phyloP scores from a whole-genome alignment of 2,329 filamentous ascomycete genomes.

The Fusarium redolens region DNA sequence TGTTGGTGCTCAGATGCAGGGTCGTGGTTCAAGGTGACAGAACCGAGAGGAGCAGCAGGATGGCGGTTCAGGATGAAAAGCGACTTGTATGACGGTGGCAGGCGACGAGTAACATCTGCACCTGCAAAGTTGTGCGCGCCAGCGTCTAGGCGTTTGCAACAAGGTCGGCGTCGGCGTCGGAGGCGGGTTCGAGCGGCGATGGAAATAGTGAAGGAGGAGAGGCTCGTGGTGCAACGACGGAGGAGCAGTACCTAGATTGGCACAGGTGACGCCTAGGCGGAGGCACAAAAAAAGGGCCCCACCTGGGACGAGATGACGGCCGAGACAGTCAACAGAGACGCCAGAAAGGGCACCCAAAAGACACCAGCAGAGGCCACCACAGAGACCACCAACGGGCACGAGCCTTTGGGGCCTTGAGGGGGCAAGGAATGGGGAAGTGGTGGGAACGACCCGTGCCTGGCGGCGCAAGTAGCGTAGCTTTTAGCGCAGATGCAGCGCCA shows the following conservation, averaged over 20 bases:
- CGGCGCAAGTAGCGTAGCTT: conserved; percentile 45
- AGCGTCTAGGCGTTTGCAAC: conserved; percentile 44
- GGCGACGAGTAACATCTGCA: conserved; percentile 47
- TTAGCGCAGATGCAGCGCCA: conserved; percentile 45
- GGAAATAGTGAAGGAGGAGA: conserved; percentile 45
- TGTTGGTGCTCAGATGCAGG: conserved; percentile 44
- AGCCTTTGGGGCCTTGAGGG: conserved; percentile 43
- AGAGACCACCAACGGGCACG: conserved; percentile 44
- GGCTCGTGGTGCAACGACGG: conserved; percentile 48
- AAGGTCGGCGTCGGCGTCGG: conserved; percentile 35
- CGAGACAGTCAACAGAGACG: conserved; percentile 45
- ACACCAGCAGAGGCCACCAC: conserved; percentile 30
- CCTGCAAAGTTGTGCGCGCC: conserved; percentile 44
- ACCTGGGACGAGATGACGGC: conserved; percentile 49
- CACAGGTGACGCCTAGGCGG: conserved; percentile 48
- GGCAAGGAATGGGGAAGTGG: conserved; percentile 41
- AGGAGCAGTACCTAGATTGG: conserved; percentile 47
- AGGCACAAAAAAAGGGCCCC: conserved; percentile 48
- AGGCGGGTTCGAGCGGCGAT: conserved; percentile 41
- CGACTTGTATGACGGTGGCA: conserved; percentile 45
- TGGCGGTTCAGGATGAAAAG: conserved; percentile 42
- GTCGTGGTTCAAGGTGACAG: conserved; percentile 32
- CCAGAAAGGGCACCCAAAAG: conserved; percentile 37
- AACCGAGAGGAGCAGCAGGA: conserved; percentile 34
- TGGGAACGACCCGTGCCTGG: conserved; percentile 48